Percentiles rank a stretch among this genome's conserved stretches.
phyloP scores from a whole-genome alignment of 768 basidiomycete species.

The Lentinula detonsa region DNA sequence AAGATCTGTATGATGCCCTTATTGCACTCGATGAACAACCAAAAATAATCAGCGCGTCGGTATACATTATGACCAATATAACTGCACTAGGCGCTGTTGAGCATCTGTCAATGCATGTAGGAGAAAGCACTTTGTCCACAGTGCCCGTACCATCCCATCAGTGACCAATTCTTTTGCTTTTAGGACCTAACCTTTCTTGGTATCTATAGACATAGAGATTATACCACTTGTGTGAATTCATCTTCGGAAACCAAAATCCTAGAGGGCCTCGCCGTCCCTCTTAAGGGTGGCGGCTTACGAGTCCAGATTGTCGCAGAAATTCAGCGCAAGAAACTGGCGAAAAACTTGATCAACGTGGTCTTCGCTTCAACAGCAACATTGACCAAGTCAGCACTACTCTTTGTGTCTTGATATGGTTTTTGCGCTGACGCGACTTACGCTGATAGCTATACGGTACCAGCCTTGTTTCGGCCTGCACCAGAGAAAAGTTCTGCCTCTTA shows the following conservation, averaged over 20 bases:
- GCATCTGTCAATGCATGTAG: background rate
- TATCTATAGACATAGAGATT: conserved; percentile 11
- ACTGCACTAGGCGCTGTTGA: background rate
- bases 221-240: conserved; percentile 19
- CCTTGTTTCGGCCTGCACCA: conserved; percentile 27
- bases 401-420: background rate
- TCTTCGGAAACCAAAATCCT: conserved; percentile 21
- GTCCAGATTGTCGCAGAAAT: conserved; percentile 24
- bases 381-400: background rate
- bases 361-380: conserved; percentile 23
- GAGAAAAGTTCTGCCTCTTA: conserved; percentile 13
- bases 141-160: background rate
- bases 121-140: background rate
- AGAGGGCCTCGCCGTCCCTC: conserved; percentile 22
- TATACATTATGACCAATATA: conserved; percentile 5
- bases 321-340: conserved; percentile 36
- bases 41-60: conserved; percentile 1
- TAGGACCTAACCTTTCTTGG: background rate
- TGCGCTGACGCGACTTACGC: background rate
- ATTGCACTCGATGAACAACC: background rate
- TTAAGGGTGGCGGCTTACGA: conserved; percentile 22
- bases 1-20: conserved; percentile 6
- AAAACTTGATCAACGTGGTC: conserved; percentile 38
- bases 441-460: conserved; percentile 21
- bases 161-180: background rate